These are phyloP conservation scores for Ascochyta fabae DNA, from an alignment of 2,329 filamentous ascomycete genomes.

Conservation along the genomic window DNA sequence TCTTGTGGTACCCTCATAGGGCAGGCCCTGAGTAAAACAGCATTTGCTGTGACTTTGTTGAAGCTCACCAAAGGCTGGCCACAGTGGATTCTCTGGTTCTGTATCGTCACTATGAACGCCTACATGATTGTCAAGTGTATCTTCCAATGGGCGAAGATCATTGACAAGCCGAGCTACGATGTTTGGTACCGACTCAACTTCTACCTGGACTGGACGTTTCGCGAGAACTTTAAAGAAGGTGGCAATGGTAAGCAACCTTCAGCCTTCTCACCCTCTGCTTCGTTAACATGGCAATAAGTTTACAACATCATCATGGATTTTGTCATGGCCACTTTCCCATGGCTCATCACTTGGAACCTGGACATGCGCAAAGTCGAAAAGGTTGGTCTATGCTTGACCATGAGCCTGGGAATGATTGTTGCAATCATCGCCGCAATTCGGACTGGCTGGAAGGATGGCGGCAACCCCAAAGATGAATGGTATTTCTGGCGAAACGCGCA, in stretches of 20 bases:
- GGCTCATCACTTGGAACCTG: conserved; percentile 57
- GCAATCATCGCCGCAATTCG: conserved; percentile 58
- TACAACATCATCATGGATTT: conserved; percentile 64
- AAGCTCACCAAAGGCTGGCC: conserved; percentile 56
- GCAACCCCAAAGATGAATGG: conserved; percentile 54
- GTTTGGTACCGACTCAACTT: conserved; percentile 58
- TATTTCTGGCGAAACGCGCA: conserved; percentile 59
- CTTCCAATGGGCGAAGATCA: conserved; percentile 59
- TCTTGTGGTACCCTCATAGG: conserved; percentile 50
- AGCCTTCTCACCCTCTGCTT: background rate
- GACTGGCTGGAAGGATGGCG: conserved; percentile 58
- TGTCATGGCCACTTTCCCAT: conserved; percentile 58
- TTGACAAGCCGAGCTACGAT: conserved; percentile 52
- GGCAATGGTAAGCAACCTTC: conserved; percentile 54
- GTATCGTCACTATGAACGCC: conserved; percentile 57
- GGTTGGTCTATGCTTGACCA: conserved; percentile 57
- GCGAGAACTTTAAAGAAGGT: conserved; percentile 57
- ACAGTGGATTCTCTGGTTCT: conserved; percentile 56
- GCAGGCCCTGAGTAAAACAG: conserved; percentile 48
- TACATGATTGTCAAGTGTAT: conserved; percentile 58
- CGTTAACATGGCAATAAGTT: conserved; percentile 44
- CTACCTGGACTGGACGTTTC: conserved; percentile 51
- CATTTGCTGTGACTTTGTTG: conserved; percentile 50
- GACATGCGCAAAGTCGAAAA: conserved; percentile 59
- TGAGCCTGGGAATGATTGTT: conserved; percentile 60